Evolutionary conservation across 768 basidiomycete species (phyloP), one percentile per base, ranked within the genome.

Genomic region (Lactarius trivialis): DNA sequence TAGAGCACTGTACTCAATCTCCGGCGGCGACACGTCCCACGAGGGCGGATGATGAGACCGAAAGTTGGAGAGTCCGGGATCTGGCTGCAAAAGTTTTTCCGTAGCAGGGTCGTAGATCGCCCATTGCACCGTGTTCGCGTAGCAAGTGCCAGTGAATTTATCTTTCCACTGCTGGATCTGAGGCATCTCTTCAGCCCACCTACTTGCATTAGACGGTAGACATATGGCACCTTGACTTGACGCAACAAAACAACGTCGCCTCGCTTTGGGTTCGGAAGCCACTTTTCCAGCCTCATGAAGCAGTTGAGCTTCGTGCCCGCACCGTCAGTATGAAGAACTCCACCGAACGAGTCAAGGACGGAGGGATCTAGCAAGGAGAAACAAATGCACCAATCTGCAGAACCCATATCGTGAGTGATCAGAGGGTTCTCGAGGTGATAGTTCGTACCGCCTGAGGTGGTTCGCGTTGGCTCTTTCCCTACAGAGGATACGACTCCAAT

Each of bases 331-430:
- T 48, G 57, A 6, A 68, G 54, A 30, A 71, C 56, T 43, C 64
- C 60, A 28, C 68, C 70, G 7, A 72, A 66, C n/a, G 71, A 66
- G 32, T 70, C 65, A n/a, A 71, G 71, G 51, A 75, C 77, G 30
- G 82, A 82, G 3, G 81, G 79, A 66, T 88, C 87, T 8, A 80
- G 76, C 17, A 88, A 69, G 11, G 70, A 70, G 19, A 88, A 60
- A 36, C 71, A 77, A 48, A 76, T 70, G 65, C 59, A 68, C 76
- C 74, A 80, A 37, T 85, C 86, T 88, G 60, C 17, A 60, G 19
- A 50, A 15, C 12, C 21, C 28, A 56, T 50, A 36, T 56, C 34
- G 39, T 41, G 55, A 37, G 60, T 36, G 55, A 43, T 21, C 33
- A 49, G 41, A 21, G 45, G 17, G 15, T 26, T 11, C 17, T 53